Evolutionary conservation across 139 green algal genomes (phyloP).

Genomic region (Micractinium conductrix): DNA sequence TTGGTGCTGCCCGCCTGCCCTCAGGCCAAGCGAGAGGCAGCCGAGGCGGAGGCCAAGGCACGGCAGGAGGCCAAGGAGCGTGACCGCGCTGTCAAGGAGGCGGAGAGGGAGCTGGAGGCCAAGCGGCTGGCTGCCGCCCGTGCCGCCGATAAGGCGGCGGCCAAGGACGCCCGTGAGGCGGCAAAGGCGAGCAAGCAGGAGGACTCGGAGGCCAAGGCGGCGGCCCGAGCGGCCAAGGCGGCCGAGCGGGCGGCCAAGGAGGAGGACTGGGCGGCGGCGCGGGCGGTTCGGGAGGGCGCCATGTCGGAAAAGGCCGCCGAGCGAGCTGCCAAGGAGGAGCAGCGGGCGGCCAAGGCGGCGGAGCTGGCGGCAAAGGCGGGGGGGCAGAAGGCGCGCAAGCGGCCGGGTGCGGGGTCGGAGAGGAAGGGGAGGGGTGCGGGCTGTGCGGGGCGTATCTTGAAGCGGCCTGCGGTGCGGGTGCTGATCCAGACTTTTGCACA

Average conservation of each 20-base stretch:
- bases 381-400: conserved; percentile 2
- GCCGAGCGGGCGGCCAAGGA: not conserved
- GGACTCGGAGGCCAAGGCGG: not conserved
- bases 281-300: not conserved
- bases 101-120: conserved; percentile 29
- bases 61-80: conserved; percentile 1
- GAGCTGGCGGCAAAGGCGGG: not conserved
- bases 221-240: not conserved
- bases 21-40: conserved; percentile 1
- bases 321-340: not conserved
- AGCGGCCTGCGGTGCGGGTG: not conserved
- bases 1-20: not conserved
- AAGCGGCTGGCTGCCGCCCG: not conserved
- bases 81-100: conserved; percentile 27
- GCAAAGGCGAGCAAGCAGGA: not conserved
- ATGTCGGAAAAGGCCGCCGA: not conserved
- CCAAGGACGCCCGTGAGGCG: not conserved
- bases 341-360: not conserved
- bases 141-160: conserved; percentile 1
- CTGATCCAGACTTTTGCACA: not conserved
- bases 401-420: not conserved
- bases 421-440: not conserved
- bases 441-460: not conserved
- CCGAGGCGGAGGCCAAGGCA: conserved; percentile 14
- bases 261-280: not conserved